Evolutionary conservation across 2,329 filamentous ascomycete species (phyloP).

Genomic region (Fusarium duplospermum): DNA sequence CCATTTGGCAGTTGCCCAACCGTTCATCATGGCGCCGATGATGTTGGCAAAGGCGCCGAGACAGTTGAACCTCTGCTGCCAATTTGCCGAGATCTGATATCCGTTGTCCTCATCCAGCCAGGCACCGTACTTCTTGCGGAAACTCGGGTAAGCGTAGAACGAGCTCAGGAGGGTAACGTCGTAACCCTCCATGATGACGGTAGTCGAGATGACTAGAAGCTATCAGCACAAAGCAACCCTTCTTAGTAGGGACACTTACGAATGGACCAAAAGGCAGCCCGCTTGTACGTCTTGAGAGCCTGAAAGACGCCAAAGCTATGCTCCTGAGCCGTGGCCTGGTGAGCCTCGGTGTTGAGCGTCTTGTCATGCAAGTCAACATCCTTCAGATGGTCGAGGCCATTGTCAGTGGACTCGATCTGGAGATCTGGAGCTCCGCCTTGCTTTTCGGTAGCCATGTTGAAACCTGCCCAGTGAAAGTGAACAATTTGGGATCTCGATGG

Average conservation of each 20-base stretch:
- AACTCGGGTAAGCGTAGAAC: slow-evolving; percentile 58
- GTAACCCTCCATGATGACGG: slow-evolving; percentile 64
- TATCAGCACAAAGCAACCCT: slow-evolving; percentile 8
- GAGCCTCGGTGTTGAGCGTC: slow-evolving; percentile 51
- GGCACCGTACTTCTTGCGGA: slow-evolving; percentile 55
- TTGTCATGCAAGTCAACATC: slow-evolving; percentile 52
- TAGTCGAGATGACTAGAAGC: slow-evolving; percentile 54
- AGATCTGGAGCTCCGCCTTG: slow-evolving; percentile 32
- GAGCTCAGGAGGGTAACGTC: slow-evolving; percentile 60
- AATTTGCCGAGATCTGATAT: slow-evolving; percentile 61
- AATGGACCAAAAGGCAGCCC: slow-evolving; percentile 55
- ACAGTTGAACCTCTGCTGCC: slow-evolving; percentile 62
- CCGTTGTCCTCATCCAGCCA: slow-evolving; percentile 48
- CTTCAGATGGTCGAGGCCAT: slow-evolving; percentile 47
- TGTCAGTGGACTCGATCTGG: slow-evolving; percentile 47
- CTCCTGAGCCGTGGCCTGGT: slow-evolving; percentile 51
- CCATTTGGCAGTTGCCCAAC: slow-evolving; percentile 54
- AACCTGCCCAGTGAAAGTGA: slow-evolving; percentile 3
- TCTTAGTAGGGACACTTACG: slow-evolving; percentile 40
- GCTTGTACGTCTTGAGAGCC: slow-evolving; percentile 54
- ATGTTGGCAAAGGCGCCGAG: slow-evolving; percentile 52
- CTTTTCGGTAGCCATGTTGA: slow-evolving; percentile 41
- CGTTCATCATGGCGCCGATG: slow-evolving; percentile 55
- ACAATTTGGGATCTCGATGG: slow-evolving; percentile 3
- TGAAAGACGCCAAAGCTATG: slow-evolving; percentile 51